Evolutionary conservation across 2,329 filamentous ascomycete species (phyloP), one percentile per base, ranked within the genome.

Genomic region (Orbilia blumenaviensis): DNA sequence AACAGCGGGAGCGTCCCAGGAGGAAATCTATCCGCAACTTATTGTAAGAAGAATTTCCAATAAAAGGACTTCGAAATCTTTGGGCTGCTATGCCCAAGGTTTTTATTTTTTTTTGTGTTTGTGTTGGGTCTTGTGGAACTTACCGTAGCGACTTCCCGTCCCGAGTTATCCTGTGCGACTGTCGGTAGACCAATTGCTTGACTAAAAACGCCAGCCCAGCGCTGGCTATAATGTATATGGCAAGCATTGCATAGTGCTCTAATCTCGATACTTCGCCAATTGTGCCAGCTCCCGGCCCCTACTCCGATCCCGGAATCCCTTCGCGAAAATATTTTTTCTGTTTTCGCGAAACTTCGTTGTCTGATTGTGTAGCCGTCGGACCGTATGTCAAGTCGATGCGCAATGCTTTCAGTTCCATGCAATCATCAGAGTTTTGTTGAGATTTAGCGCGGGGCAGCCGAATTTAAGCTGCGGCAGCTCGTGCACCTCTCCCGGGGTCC

Each of bases 111-210:
- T 4, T 38, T n/a, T n/a, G n/a, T n/a, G n/a, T n/a, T n/a, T 58
- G 54, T 56, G 61, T 54, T 63, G 62, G 14, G 14, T 2, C 3
- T n/a, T 10, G 34, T 36, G 42, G 41, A n/a, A 46, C 44, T 54
- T 69, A 69, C 72, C 64, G 66, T 38, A 76, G 60, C 32, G 56
- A 21, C 21, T 48, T 46, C 12, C 72, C 72, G 18, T 68, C 18
- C 21, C 72, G 56, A 36, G 27, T 58, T 27, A 76, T 76, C 16
- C 46, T 34, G 41, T 66, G 72, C 25, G 34, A 58, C 48, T 54
- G 41, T 44, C 64, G 64, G 32, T 69, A 69, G 64, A 66, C 60
- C 58, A 64, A 60, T 64, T 69, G 72, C 38, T 76, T 76, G 38
- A 64, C 50, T 23, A 58, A 25, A 46, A 60, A 69, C 56, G 64